Evolutionary conservation across 768 basidiomycete genomes (phyloP), one percentile per base, ranked within the genome.

Genomic region (Galerina marginata): DNA sequence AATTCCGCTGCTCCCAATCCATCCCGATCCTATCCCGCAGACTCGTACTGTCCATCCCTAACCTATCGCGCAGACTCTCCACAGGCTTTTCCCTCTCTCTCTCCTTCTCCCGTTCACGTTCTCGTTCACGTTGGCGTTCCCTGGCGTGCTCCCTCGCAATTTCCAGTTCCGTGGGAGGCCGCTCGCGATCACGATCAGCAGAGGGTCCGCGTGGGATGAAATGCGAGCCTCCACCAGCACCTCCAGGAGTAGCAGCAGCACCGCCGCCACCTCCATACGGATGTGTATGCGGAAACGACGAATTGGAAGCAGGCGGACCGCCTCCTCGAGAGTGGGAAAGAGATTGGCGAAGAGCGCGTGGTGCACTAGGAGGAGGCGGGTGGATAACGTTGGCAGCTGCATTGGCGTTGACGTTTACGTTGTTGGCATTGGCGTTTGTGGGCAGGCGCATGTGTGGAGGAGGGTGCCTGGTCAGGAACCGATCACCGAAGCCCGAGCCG

Each of bases 181-280:
- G 74, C 15, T 82, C 83, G 40, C 82, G 71, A 20, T 86, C 84
- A 2, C 84, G 75, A 65, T 85, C 84, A 2, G 81, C 82, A 9
- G 79, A 81, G 2, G 83, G 84, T 4, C 82, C 83, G 1, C 84
- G 77, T 37, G 84, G 83, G 4, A 78, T 74, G 46, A 77, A 74
- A 42, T 74, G 75, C 47, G 75, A 69, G 4, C 26, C 25, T 29
- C 15, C 14, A 2, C 14, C 20, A 12, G 23, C 39, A 9, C 38
- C 25, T 9, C 38, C 38, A 14, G 23, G 1, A 15, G 38, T 23
- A 53, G 38, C 39, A 40, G 38, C 51, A 40, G 38, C 48, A 33
- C 48, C 48, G n/a, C 26, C 26, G 11, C 23, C 26, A 49, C 23
- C 51, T 23, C 29, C 29, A 7, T 33, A 7, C 29, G 29, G 29